Base-by-base conservation (phyloP, 2,329 filamentous ascomycete genomes). In the Botryotinia narcissicola region DNA sequence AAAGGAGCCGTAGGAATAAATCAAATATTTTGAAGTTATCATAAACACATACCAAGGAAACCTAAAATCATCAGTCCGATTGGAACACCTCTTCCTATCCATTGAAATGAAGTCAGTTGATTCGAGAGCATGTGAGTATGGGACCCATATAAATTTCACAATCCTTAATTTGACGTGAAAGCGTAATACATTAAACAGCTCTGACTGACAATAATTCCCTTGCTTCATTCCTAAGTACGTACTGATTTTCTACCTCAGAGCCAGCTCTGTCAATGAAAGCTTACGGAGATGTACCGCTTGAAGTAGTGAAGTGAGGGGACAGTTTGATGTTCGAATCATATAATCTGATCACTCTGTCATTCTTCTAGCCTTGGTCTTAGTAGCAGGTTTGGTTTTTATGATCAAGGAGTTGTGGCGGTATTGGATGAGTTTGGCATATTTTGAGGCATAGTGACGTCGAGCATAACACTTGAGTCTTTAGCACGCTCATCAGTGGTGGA, bases 391-490 rank as follows among this genome's bases (percentile, higher is more conserved):
- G 25, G 10, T 57, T 25, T 37, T 29, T 10, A 25, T 57, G 9
- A 25, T 57, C 12, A 57, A 69, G 48, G 2, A 14, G 29, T 25
- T 32, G 10, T 29, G 18, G 66, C 9, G 10, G 22, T 20, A 20
- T 57, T 32, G 48, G 22, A 59, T 16, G 40, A 35, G 51, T 60
- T 60, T 32, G 71, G 71, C 51, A 46, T 68, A 10, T 69, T 60
- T 44, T 72, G 71, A 4, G 71, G 71, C 71, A 72, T 69, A 2
- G 71, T 68, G 5, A 35, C 32, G 25, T 72, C 71, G 40, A 60
- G 29, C 12, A 54, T 16, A 29, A 20, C 37, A 29, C 32, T 32
- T 25, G 22, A 48, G 5, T 46, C 25, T 9, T n/a, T 6, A 32
- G 18, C 61, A 8, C 22, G n/a, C 35, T 57, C 54, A 7, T 46